These are phyloP conservation scores for Phytophthora podocarpi DNA, from an alignment of 352 stramenopile genomes.

Conservation along the genomic window DNA sequence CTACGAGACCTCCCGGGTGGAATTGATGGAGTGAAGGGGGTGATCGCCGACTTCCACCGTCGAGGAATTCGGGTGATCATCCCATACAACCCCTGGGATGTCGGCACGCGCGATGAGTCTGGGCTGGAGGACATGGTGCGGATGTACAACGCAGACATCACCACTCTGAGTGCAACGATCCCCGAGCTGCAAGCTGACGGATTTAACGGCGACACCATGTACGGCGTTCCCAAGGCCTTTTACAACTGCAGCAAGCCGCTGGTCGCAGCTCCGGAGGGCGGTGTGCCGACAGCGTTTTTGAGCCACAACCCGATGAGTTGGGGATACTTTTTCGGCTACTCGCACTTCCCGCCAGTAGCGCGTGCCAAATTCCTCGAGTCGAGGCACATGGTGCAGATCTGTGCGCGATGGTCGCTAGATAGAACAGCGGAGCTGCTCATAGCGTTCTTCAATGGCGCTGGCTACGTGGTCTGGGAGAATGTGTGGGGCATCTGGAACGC, in stretches of 20 bases:
- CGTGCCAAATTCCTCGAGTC: constrained; percentile 82
- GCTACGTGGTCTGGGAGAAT: constrained; percentile 90
- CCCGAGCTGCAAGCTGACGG: constrained; percentile 57
- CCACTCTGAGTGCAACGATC: constrained; percentile 49
- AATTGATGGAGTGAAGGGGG: constrained; percentile 40
- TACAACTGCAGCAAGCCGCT: constrained; percentile 73
- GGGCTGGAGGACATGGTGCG: constrained; percentile 58
- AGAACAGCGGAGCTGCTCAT: constrained; percentile 59
- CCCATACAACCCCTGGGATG: constrained; percentile 90
- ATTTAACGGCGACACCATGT: constrained; percentile 92
- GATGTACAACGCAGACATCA: constrained; percentile 81
- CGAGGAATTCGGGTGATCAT: constrained; percentile 67
- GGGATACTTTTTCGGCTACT: constrained; percentile 78
- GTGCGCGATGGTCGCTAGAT: constrained; percentile 84
- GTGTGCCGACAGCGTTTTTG: constrained; percentile 65
- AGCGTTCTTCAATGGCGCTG: constrained; percentile 87
- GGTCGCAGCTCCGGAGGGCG: constrained; percentile 66
- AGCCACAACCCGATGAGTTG: constrained; percentile 81
- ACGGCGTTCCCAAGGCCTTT: constrained; percentile 80
- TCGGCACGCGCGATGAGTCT: constrained; percentile 60
- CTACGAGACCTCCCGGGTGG: constrained; percentile 64
- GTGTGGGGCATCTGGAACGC: constrained; percentile 90
- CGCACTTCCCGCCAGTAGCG: constrained; percentile 69
- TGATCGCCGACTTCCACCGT: constrained; percentile 71
- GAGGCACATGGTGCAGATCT: constrained; percentile 85